Base-by-base conservation (phyloP, 345 rosid species). In the Bruguiera gymnorhiza region DNA sequence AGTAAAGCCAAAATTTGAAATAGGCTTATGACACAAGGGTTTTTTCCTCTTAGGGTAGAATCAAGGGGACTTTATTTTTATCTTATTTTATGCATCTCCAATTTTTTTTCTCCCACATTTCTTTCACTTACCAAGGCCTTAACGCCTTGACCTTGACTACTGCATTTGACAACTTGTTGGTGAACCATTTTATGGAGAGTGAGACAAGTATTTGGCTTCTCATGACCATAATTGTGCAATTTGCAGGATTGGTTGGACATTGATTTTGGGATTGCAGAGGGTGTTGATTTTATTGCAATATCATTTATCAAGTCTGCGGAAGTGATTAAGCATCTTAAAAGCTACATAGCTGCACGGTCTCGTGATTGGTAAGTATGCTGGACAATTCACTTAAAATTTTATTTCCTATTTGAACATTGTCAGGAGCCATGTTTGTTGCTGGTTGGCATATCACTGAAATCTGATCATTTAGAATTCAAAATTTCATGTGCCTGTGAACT, bases 271-370 rank as follows among this genome's bases (percentile, higher is more conserved):
- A 88, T 96, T n/a, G 87, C 91, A 19, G 98, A 89, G 87, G 92
- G 90, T 56, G 99, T 92, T 72, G 99, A 96, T 76, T 96, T 96
- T 77, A 89, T 96, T 69, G 99, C 99, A 24, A 85, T 96, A 75
- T 96, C 99, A 51, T 96, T 96, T 79, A 98, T 96, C 76, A 96
- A 96, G 80, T 96, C 99, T 23, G 98, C 99, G 65, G 99, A 96
- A 86, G 98, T 96, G 64, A 88, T 96, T 73, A 82, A 82, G 67
- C 99, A 96, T 81, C 96, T 96, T 48, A 96, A 90, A 68, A 92
- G 97, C 79, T 96, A 96, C 76, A 87, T 96, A 76, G 96, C 96
- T 59, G 99, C 99, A 50, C 90, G 85, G 62, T 79, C 99, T 66
- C 86, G 78, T 69, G 89, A 80, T 78, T 83, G 79, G 99, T 92